Conservation (phyloP, 768 basidiomycete genomes). For the Hygrocybe coccinea region DNA sequence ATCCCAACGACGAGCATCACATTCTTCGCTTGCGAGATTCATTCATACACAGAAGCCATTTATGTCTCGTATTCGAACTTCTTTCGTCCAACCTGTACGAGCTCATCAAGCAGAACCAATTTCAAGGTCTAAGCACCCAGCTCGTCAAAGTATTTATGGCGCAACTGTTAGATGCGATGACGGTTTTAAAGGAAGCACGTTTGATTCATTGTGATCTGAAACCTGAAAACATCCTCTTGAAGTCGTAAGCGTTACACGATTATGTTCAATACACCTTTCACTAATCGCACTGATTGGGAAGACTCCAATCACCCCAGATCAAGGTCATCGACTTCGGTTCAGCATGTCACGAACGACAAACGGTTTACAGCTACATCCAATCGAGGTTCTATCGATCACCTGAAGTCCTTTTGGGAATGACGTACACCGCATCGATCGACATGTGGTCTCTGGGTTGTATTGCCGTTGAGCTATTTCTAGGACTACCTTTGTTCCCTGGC, state of each 20-base stretch:
- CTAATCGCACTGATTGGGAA: conserved; percentile 26
- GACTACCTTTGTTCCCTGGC: conserved; percentile 93
- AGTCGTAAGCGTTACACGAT: conserved; percentile 56
- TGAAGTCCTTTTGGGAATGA: conserved; percentile 90
- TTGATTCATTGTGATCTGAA: conserved; percentile 98
- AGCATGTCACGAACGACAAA: conserved; percentile 97
- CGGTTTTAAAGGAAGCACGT: conserved; percentile 89
- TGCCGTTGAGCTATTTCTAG: conserved; percentile 95
- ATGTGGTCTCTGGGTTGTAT: conserved; percentile 99
- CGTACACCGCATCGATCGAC: conserved; percentile 93
- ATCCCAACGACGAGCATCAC: conserved; percentile 93
- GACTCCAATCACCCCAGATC: conserved; percentile 94
- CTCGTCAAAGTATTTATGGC: conserved; percentile 98
- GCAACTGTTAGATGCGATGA: conserved; percentile 87
- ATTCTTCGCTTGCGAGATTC: conserved; percentile 92
- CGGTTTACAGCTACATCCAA: conserved; percentile 99
- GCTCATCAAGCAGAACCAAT: conserved; percentile 99
- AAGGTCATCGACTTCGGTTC: conserved; percentile 99
- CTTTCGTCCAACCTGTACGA: conserved; percentile 97
- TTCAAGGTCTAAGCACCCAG: conserved; percentile 93
- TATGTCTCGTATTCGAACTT: conserved; percentile 97
- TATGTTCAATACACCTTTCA: neutral
- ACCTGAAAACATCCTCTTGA: conserved; percentile 96
- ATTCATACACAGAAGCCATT: conserved; percentile 93
- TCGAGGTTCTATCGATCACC: conserved; percentile 98